A percentile compares a stretch with the other conserved stretches of the same genome.
Evolutionary conservation across 495 filamentous ascomycete genomes (phyloP).

Genomic region (Xylaria acuta): DNA sequence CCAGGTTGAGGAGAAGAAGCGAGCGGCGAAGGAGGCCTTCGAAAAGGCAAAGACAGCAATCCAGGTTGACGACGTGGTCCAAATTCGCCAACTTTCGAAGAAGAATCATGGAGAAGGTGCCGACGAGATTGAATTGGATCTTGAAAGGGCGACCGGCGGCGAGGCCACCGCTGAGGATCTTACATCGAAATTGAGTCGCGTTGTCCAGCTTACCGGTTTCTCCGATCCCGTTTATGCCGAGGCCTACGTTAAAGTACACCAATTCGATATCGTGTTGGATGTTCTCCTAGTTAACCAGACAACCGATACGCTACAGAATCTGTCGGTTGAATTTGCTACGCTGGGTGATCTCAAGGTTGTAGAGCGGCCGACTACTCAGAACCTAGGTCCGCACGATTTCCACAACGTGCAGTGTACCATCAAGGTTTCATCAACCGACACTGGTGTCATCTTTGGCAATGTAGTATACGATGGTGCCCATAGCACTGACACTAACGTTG

Average conservation of each 20-base stretch:
- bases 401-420: slow-evolving; percentile 98
- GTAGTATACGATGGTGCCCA: slow-evolving; percentile 97
- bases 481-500: slow-evolving; percentile 94
- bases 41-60: slow-evolving; percentile 94
- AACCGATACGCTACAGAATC: slow-evolving; percentile 92
- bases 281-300: slow-evolving; percentile 98
- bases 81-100: slow-evolving; percentile 91
- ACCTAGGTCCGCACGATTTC: slow-evolving; percentile 94
- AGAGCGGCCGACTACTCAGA: slow-evolving; percentile 93
- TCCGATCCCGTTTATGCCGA: slow-evolving; percentile 98
- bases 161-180: slow-evolving; percentile 82
- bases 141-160: slow-evolving; percentile 93
- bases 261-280: slow-evolving; percentile 98
- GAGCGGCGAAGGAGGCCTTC: slow-evolving; percentile 84
- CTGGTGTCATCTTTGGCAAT: slow-evolving; percentile 98
- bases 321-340: slow-evolving; percentile 97
- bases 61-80: slow-evolving; percentile 92
- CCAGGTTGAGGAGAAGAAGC: slow-evolving; percentile 96
- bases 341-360: slow-evolving; percentile 98
- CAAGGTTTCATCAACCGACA: slow-evolving; percentile 98
- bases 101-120: slow-evolving; percentile 84
- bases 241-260: slow-evolving; percentile 97
- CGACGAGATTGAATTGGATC: slow-evolving; percentile 86
- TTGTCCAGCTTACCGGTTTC: slow-evolving; percentile 98
- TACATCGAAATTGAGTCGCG: slow-evolving; percentile 90